These are phyloP conservation scores for Erythrophleum ivorense DNA, from an alignment of 331 rosid species.

Conservation along the genomic window DNA sequence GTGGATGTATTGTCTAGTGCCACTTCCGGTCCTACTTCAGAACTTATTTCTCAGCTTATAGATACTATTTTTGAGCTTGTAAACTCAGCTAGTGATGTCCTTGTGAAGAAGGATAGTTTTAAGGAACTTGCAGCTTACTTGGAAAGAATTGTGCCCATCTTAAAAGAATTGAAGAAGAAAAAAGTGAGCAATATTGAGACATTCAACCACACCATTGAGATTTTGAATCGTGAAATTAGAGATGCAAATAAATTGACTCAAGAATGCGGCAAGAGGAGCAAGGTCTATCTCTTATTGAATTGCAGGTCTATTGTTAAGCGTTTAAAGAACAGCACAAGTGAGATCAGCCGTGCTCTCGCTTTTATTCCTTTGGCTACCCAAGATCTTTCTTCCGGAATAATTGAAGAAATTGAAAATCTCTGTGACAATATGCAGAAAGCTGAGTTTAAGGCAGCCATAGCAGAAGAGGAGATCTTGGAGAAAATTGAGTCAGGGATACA, in stretches of 20 bases:
- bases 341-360: constrained; percentile 62
- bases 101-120: constrained; percentile 72
- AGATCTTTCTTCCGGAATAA: constrained; percentile 59
- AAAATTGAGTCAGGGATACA: constrained; percentile 80
- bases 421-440: constrained; percentile 66
- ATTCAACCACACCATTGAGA: constrained; percentile 58
- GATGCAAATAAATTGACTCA: constrained; percentile 57
- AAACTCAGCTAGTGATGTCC: constrained; percentile 52
- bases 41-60: constrained; percentile 54
- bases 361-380: constrained; percentile 67
- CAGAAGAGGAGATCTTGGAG: constrained; percentile 82
- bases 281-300: constrained; percentile 70
- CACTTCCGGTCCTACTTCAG: constrained; percentile 53
- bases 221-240: constrained; percentile 58
- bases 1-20: constrained; percentile 42
- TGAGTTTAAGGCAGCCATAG: constrained; percentile 73
- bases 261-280: constrained; percentile 77
- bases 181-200: constrained; percentile 52
- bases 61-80: constrained; percentile 59
- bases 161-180: constrained; percentile 61
- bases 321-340: constrained; percentile 50
- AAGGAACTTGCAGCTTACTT: constrained; percentile 64
- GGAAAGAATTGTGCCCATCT: constrained; percentile 69
- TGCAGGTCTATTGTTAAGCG: constrained; percentile 56
- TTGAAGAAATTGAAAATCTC: constrained; percentile 59